Evolutionary conservation across 179 eudicot genomes (phyloP).

Genomic region (Sideroxylon spinosum): DNA sequence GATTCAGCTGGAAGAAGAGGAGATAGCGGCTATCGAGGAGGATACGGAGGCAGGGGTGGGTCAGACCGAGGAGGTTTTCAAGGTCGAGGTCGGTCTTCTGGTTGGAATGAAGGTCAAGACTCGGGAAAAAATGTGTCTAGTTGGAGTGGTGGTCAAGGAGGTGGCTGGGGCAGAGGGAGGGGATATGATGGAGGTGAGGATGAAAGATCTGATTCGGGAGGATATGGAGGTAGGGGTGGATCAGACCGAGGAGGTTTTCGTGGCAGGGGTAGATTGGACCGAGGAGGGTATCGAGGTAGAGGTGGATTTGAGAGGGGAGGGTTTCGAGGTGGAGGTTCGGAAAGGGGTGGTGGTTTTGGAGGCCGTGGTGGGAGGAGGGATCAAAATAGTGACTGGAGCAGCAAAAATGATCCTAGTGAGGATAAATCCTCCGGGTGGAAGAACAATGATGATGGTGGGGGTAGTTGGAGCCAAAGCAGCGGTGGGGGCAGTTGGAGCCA

Average conservation of each 20-base stretch:
- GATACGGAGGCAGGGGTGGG: neutral
- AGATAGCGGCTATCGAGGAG: too few species aligned
- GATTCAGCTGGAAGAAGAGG: too few species aligned
- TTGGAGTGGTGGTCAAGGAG: constrained; percentile 9
- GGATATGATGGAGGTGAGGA: constrained; percentile 23
- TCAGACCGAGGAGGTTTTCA: constrained; percentile 10
- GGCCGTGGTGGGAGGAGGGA: constrained; percentile 16
- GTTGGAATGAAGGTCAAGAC: too few species aligned
- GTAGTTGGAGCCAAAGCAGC: constrained; percentile 16
- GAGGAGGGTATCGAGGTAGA: constrained; percentile 13
- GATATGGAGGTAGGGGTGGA: neutral
- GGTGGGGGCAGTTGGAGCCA: neutral
- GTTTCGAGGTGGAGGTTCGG: constrained; percentile 19
- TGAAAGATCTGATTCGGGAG: constrained; percentile 6
- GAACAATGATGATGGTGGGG: neutral
- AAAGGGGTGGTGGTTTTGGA: constrained; percentile 21
- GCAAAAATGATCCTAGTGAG: constrained; percentile 3
- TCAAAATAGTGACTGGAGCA: constrained; percentile 13
- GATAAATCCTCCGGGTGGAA: constrained; percentile 7
- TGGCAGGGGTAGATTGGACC: constrained; percentile 22
- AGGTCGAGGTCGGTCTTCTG: constrained; percentile 13
- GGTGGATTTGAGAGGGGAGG: constrained; percentile 17
- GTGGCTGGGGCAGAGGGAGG: neutral
- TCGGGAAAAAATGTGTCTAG: constrained; percentile 6
- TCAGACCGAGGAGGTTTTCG: constrained; percentile 12